Evolutionary conservation across 768 basidiomycete genomes (phyloP), one percentile per base, ranked within the genome.

Genomic region (Fistulinella prunicolor): DNA sequence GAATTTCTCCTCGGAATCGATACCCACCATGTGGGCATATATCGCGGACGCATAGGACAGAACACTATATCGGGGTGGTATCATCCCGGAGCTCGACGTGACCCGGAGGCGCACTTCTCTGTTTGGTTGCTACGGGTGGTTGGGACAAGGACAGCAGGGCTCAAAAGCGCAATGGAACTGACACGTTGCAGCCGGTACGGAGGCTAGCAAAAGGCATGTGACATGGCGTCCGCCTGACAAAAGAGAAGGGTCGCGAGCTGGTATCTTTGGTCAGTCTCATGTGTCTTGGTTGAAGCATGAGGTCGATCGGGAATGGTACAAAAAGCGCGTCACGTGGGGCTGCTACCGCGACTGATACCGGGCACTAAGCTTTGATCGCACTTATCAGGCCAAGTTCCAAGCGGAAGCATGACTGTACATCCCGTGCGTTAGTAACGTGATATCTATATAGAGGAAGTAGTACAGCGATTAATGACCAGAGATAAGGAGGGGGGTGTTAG

Each of bases 371-470:
- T 44, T 53, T 50, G 45, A 35, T 47, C 26, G 42, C 51, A 60
- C 64, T 51, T 58, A 54, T 63, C 42, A 42, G 48, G 49, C 39
- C 24, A 37, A 41, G 49, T 53, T n/a, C 34, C 47, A 49, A 50
- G 23, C 35, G 49, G 29, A 50, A 51, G 13, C 37, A 60, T 44
- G 49, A 40, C 61, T 51, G 49, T 48, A 49, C 37, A 56, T 51
- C 64, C 49, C 52, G 38, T 53, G 50, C 24, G 58, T 58, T 40
- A 56, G 56, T 47, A 56, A 58, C 38, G 51, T 57, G 55, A 55
- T 56, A 57, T 65, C 60, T 68, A 62, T 66, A 63, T 65, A 62
- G 49, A 50, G 51, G 44, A 55, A 60, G 67, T 69, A 67, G 46
- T 69, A 69, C 67, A 67, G 49, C 51, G 50, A 49, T 63, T 44